Percentiles rank a stretch among this genome's conserved stretches.
phyloP scores from a whole-genome alignment of 129 eudicot species.

The Oenanthe sinensis region DNA sequence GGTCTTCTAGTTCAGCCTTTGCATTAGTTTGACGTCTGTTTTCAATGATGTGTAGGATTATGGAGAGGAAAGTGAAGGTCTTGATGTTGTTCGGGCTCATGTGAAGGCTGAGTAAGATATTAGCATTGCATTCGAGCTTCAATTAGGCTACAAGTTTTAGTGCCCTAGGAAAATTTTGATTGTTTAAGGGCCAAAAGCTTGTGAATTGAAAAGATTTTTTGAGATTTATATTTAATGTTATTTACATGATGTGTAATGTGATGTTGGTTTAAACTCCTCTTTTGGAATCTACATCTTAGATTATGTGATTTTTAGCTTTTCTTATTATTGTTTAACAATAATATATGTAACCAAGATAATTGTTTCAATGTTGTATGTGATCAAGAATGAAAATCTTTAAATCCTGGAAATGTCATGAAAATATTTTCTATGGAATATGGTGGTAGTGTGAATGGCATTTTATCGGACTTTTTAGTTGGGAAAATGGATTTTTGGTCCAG shows the following conservation, averaged over 20 bases:
- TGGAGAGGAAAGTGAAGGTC: slow-evolving; percentile 90
- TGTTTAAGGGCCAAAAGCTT: slow-evolving; percentile 15
- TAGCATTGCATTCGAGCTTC: slow-evolving; percentile 5
- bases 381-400: background rate
- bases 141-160: slow-evolving; percentile 4
- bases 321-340: background rate
- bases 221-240: slow-evolving; percentile 2
- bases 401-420: background rate
- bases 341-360: background rate
- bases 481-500: background rate
- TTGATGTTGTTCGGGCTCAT: slow-evolving; percentile 74
- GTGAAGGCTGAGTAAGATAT: slow-evolving; percentile 60
- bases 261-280: background rate
- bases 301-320: background rate
- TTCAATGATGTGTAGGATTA: slow-evolving; percentile 39
- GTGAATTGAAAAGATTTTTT: slow-evolving; percentile 10
- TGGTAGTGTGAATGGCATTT: background rate
- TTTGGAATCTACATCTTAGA: background rate
- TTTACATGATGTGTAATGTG: background rate
- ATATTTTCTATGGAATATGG: background rate
- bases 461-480: background rate
- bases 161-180: slow-evolving; percentile 11
- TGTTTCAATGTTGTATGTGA: too few species aligned
- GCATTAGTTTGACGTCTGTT: background rate
- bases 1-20: background rate